phyloP scores from a whole-genome alignment of 2,329 filamentous ascomycete genomes.

The Aulographum hederae region DNA sequence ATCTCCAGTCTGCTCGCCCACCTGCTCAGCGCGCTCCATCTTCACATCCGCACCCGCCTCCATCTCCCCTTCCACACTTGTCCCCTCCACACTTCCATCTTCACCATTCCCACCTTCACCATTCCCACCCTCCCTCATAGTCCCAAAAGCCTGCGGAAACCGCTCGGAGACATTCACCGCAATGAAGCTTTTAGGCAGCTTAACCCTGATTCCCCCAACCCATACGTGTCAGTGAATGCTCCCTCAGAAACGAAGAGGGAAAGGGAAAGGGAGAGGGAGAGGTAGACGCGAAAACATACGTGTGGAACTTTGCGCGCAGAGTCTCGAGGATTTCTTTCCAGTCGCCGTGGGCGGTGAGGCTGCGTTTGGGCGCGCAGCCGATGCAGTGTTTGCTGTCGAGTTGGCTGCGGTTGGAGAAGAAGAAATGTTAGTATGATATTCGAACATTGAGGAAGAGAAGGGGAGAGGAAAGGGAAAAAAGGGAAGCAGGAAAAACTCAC shows the following conservation, averaged over 20 bases:
- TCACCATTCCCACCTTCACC: no score
- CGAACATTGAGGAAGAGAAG: no score
- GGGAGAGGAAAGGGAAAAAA: not conserved
- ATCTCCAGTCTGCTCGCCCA: no score
- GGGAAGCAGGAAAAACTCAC: constrained; percentile 12
- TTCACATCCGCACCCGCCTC: no score
- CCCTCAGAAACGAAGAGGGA: not conserved
- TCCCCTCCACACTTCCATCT: no score
- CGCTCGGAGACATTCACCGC: constrained; percentile 32
- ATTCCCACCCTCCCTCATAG: no score
- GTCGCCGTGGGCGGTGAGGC: constrained; percentile 76
- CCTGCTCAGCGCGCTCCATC: no score
- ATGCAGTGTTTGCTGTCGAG: constrained; percentile 94
- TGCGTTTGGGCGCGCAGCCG: constrained; percentile 76
- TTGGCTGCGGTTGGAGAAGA: no score
- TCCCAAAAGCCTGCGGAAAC: constrained; percentile 27
- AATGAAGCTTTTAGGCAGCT: constrained; percentile 31
- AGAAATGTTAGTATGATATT: constrained; percentile 1
- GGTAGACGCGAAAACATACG: constrained; percentile 30
- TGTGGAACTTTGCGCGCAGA: constrained; percentile 82
- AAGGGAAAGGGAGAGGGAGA: constrained; percentile 1
- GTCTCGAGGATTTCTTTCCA: constrained; percentile 98
- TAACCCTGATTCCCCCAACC: constrained; percentile 24
- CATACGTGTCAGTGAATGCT: not conserved
- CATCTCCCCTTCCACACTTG: no score